Percentiles rank a stretch among this genome's conserved stretches.
phyloP scores from a whole-genome alignment of 345 rosid genomes.

The Balakata baccata region DNA sequence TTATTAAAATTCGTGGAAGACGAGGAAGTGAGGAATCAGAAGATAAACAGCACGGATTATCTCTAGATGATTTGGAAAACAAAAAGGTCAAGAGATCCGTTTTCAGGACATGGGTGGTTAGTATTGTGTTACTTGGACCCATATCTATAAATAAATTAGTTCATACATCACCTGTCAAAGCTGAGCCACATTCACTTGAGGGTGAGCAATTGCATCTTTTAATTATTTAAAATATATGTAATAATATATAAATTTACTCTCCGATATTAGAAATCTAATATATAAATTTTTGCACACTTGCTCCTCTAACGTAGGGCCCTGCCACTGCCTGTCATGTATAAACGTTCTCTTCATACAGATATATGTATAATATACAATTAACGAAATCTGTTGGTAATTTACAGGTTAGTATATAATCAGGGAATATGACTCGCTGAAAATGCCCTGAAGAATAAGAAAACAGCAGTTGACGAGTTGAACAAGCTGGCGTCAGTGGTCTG shows the following conservation, averaged over 20 bases:
- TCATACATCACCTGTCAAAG: too few species aligned
- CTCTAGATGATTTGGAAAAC: not conserved
- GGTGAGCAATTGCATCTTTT: too few species aligned
- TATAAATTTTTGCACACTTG: too few species aligned
- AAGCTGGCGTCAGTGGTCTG: slow-evolving; percentile 39
- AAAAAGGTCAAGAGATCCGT: slow-evolving; percentile 47
- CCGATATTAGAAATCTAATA: too few species aligned
- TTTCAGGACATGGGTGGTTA: slow-evolving; percentile 62
- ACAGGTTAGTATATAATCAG: slow-evolving; percentile 52
- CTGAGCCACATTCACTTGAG: too few species aligned
- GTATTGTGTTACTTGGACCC: not conserved
- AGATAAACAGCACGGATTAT: not conserved
- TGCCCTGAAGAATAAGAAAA: slow-evolving; percentile 53
- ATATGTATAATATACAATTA: too few species aligned
- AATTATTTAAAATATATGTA: too few species aligned
- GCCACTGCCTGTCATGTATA: too few species aligned
- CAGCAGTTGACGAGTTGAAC: slow-evolving; percentile 65
- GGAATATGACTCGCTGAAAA: slow-evolving; percentile 58
- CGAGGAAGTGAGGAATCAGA: slow-evolving; percentile 54
- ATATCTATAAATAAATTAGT: too few species aligned
- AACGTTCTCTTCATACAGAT: too few species aligned
- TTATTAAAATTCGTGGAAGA: slow-evolving; percentile 19
- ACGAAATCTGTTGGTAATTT: not conserved
- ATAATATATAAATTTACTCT: too few species aligned
- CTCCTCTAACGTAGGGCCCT: too few species aligned